Evolutionary conservation across 2,329 filamentous ascomycete species (phyloP).

Genomic region (Aspergillus sp.): DNA sequence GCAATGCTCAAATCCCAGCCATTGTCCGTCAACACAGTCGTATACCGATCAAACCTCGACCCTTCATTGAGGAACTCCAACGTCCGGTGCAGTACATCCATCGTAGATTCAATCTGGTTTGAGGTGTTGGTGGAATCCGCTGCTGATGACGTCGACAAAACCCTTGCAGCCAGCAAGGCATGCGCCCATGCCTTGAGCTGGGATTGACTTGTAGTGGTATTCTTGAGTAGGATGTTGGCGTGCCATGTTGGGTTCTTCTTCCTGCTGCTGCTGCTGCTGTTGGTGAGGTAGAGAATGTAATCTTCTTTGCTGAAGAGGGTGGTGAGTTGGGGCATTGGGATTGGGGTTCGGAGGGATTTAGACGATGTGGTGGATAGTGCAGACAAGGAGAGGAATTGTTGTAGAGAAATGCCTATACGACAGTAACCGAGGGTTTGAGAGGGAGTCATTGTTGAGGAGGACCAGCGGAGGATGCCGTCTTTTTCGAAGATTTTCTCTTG

Average conservation of each 20-base stretch:
- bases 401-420: conserved; percentile 55
- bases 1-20: conserved; percentile 69
- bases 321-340: conserved; percentile 53
- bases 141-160: conserved; percentile 11
- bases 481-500: conserved; percentile 61
- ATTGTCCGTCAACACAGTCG: conserved; percentile 42
- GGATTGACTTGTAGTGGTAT: conserved; percentile 50
- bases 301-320: conserved; percentile 52
- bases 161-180: conserved; percentile 53
- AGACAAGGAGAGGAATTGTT: conserved; percentile 29
- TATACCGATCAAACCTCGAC: conserved; percentile 48
- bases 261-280: neutral
- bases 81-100: conserved; percentile 46
- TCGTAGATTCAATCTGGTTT: neutral
- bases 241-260: conserved; percentile 29
- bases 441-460: conserved; percentile 22
- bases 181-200: conserved; percentile 66
- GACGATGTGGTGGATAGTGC: conserved; percentile 15
- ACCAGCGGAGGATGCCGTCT: conserved; percentile 67
- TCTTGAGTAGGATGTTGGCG: conserved; percentile 66
- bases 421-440: conserved; percentile 51
- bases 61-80: conserved; percentile 45
- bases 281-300: conserved; percentile 64
- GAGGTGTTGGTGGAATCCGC: neutral
- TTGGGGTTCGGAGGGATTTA: conserved; percentile 31